These are phyloP conservation scores for Prunella vulgaris DNA, from an alignment of 257 asterid genomes.

Conservation along the genomic window DNA sequence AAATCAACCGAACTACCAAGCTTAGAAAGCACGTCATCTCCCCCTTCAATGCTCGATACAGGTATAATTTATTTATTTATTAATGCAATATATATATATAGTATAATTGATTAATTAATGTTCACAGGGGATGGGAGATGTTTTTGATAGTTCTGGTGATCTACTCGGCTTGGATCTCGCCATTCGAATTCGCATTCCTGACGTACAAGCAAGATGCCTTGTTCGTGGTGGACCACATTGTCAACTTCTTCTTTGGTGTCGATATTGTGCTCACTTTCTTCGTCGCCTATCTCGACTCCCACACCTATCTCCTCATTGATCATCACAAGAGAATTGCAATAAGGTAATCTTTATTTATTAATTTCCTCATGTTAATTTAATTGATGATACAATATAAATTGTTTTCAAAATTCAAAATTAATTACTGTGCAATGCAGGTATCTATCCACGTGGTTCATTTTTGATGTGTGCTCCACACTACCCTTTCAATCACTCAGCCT, in stretches of 20 bases:
- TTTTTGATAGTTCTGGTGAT: slow-evolving; percentile 64
- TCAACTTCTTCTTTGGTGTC: slow-evolving; percentile 66
- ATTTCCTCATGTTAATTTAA: too few species aligned
- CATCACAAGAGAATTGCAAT: slow-evolving; percentile 56
- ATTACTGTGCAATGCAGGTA: slow-evolving; percentile 56
- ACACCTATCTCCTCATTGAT: slow-evolving; percentile 67
- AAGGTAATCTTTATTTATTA: slow-evolving; percentile 64
- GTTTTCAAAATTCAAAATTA: too few species aligned
- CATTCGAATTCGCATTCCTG: slow-evolving; percentile 81
- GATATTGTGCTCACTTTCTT: slow-evolving; percentile 85
- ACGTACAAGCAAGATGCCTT: slow-evolving; percentile 54
- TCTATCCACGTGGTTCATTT: slow-evolving; percentile 72
- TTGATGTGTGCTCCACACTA: slow-evolving; percentile 75
- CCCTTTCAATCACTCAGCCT: slow-evolving; percentile 68
- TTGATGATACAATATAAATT: too few species aligned
- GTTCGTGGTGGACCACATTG: slow-evolving; percentile 66
- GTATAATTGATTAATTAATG: too few species aligned
- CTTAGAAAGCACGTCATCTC: slow-evolving; percentile 56
- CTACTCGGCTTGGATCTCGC: slow-evolving; percentile 90
- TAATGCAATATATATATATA: too few species aligned
- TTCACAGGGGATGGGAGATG: slow-evolving; percentile 98
- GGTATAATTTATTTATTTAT: too few species aligned
- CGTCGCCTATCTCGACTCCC: slow-evolving; percentile 70
- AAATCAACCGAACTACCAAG: slow-evolving; percentile 52
- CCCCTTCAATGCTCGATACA: slow-evolving; percentile 46